Evolutionary conservation across 768 basidiomycete genomes (phyloP).

Genomic region (Saitozyma sp.): DNA sequence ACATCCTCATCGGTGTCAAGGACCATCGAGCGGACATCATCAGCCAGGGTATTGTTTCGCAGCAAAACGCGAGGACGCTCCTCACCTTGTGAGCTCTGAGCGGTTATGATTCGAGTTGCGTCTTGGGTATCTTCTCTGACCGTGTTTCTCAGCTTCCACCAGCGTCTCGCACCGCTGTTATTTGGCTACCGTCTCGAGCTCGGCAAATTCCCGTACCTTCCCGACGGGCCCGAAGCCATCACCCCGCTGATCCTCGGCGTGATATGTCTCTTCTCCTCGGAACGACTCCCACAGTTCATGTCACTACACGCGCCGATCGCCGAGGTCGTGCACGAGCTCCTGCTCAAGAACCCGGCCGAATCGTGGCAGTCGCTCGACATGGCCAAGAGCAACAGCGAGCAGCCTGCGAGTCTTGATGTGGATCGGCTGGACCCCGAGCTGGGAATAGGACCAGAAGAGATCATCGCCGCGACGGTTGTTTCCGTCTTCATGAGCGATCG

Average conservation of each 20-base stretch:
- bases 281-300: slow-evolving; percentile 16
- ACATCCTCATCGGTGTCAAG: slow-evolving; percentile 15
- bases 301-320: slow-evolving; percentile 17
- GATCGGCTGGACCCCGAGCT: slow-evolving; percentile 38
- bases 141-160: slow-evolving; percentile 23
- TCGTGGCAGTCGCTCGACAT: slow-evolving; percentile 20
- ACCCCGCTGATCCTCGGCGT: slow-evolving; percentile 39
- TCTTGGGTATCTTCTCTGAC: neutral
- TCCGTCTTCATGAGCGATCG: slow-evolving; percentile 30
- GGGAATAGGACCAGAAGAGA: slow-evolving; percentile 45
- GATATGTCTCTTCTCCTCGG: slow-evolving; percentile 30
- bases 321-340: slow-evolving; percentile 19
- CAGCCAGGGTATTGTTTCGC: slow-evolving; percentile 21
- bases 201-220: slow-evolving; percentile 32
- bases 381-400: slow-evolving; percentile 1
- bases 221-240: slow-evolving; percentile 26
- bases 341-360: slow-evolving; percentile 30
- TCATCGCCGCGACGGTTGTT: slow-evolving; percentile 28
- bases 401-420: slow-evolving; percentile 5
- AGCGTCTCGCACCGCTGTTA: slow-evolving; percentile 17
- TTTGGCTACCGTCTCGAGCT: slow-evolving; percentile 34
- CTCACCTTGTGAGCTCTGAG: slow-evolving; percentile 27
- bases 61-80: slow-evolving; percentile 18
- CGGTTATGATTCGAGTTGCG: neutral
- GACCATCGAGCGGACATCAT: slow-evolving; percentile 33